Evolutionary conservation across 768 basidiomycete genomes (phyloP).

Genomic region (Fibroporia radiculosa): DNA sequence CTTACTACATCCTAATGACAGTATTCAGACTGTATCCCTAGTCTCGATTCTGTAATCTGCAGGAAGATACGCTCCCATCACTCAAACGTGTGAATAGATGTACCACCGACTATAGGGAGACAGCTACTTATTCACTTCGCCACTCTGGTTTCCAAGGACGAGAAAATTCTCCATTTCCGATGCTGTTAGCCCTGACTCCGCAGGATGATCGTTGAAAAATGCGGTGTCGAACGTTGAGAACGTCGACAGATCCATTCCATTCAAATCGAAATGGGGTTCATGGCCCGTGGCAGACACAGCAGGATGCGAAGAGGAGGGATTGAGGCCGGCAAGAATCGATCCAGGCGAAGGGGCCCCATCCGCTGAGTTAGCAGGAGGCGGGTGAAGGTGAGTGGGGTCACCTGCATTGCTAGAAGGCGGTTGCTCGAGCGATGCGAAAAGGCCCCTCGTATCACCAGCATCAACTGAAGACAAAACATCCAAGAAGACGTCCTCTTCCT

Average conservation of each 20-base stretch:
- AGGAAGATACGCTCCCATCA: too few species aligned
- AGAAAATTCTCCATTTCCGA: slow-evolving; percentile 50
- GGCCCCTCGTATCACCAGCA: slow-evolving; percentile 8
- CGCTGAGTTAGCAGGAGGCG: not conserved
- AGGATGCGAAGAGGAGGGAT: slow-evolving; percentile 21
- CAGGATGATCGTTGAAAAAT: slow-evolving; percentile 36
- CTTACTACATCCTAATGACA: too few species aligned
- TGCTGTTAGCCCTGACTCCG: slow-evolving; percentile 37
- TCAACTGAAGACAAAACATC: slow-evolving; percentile 1
- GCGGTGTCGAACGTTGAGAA: slow-evolving; percentile 26
- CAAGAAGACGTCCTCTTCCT: slow-evolving; percentile 11
- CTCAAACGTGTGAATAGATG: too few species aligned
- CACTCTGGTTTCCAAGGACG: slow-evolving; percentile 25
- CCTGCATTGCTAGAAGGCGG: not conserved
- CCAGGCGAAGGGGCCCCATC: slow-evolving; percentile 10
- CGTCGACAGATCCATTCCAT: slow-evolving; percentile 33
- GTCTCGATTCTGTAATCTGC: too few species aligned
- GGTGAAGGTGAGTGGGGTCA: not conserved
- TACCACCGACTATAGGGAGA: too few species aligned
- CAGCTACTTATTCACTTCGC: too few species aligned
- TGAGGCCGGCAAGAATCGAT: slow-evolving; percentile 32
- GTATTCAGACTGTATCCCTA: too few species aligned
- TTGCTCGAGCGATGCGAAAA: slow-evolving; percentile 1
- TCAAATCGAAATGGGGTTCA: slow-evolving; percentile 39
- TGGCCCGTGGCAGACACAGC: slow-evolving; percentile 11